Evolutionary conservation across 345 rosid species (phyloP).

Genomic region (Streptanthus diversifolius): DNA sequence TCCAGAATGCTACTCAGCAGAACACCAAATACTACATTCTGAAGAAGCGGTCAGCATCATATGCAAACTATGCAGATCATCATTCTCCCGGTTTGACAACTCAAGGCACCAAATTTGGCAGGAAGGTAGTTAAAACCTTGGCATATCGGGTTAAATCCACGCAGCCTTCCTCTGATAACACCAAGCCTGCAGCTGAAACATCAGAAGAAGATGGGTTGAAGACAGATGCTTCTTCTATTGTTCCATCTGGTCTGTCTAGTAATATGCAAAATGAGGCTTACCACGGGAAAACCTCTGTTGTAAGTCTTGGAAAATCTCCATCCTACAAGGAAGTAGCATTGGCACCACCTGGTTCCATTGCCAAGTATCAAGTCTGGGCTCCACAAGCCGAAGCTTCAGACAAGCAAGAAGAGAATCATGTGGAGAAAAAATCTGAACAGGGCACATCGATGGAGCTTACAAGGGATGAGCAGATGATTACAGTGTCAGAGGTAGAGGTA

Average conservation of each 20-base stretch:
- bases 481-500: conserved; percentile 39
- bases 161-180: conserved; percentile 54
- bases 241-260: conserved; percentile 36
- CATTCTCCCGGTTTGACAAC: conserved; percentile 41
- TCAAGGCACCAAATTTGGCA: conserved; percentile 67
- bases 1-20: conserved; percentile 53
- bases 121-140: conserved; percentile 74
- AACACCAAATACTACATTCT: conserved; percentile 59
- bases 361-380: conserved; percentile 59
- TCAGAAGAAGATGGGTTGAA: conserved; percentile 39
- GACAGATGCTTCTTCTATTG: conserved; percentile 39
- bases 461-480: conserved; percentile 29
- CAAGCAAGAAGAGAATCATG: conserved; percentile 40
- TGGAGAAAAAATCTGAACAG: conserved; percentile 32
- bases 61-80: conserved; percentile 63
- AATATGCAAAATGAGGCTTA: conserved; percentile 39
- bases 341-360: conserved; percentile 91
- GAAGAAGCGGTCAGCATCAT: conserved; percentile 61
- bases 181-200: conserved; percentile 32
- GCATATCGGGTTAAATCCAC: conserved; percentile 76
- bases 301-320: conserved; percentile 83
- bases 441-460: conserved; percentile 37
- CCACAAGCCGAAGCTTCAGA: conserved; percentile 45
- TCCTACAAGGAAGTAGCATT: conserved; percentile 98
- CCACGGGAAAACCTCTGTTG: conserved; percentile 42